phyloP scores from a whole-genome alignment of 2,329 filamentous ascomycete genomes.

The Rhynchosporium agropyri region DNA sequence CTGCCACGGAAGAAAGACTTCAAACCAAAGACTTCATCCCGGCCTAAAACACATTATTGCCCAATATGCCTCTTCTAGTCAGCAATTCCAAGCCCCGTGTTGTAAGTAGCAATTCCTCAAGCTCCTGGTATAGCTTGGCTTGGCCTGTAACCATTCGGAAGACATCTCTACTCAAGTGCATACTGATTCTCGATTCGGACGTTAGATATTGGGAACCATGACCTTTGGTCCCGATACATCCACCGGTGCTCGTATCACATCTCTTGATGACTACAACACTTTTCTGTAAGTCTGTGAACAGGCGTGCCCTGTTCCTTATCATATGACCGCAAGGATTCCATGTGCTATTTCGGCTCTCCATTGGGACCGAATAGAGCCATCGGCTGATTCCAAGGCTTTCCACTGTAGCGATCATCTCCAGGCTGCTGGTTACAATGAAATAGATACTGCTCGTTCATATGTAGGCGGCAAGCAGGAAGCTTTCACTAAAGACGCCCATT shows the following conservation, averaged over 20 bases:
- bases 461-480: slow-evolving; percentile 74
- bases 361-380: neutral
- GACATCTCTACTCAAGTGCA: neutral
- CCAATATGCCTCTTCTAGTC: slow-evolving; percentile 39
- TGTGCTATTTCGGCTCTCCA: no score
- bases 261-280: slow-evolving; percentile 66
- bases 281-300: slow-evolving; percentile 49
- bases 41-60: neutral
- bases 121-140: neutral
- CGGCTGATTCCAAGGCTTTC: neutral
- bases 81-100: slow-evolving; percentile 55
- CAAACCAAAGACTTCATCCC: no score
- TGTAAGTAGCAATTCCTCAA: slow-evolving; percentile 64
- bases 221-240: slow-evolving; percentile 71
- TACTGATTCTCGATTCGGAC: neutral
- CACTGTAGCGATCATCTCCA: slow-evolving; percentile 66
- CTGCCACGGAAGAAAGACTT: neutral
- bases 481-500: slow-evolving; percentile 73
- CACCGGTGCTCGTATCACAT: slow-evolving; percentile 72
- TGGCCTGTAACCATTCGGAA: neutral
- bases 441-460: slow-evolving; percentile 82
- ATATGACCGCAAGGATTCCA: no score
- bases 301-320: neutral
- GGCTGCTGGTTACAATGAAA: slow-evolving; percentile 76
- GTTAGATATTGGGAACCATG: slow-evolving; percentile 52